Evolutionary conservation across 805 yeast species (phyloP), one percentile per base, ranked within the genome.

Genomic region (Kodamaea fukazawae): DNA sequence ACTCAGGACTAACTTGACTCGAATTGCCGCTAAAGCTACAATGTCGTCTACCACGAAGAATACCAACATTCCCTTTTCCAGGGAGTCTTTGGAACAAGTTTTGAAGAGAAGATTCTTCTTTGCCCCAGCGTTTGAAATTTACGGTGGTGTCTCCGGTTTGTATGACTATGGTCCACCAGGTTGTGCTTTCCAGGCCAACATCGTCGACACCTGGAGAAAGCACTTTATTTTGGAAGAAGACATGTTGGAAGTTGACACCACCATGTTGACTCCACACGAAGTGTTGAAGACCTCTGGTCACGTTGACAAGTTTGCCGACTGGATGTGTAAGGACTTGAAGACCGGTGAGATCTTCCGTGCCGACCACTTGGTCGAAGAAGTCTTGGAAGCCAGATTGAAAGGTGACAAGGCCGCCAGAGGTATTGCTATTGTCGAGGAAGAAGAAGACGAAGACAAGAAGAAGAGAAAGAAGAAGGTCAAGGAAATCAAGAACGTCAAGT

Each of bases 161-260:
- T 93, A 87, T 65, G 99, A 93, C 65, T 93, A 90, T 61, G 99
- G 99, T 71, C 99, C 99, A 48, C 97, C 99, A 63, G 99, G 99
- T 47, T 91, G 98, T 73, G 95, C 98, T 9, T 79, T 93, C 68
- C 98, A 91, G 73, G 96, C 97, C 56, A 91, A 93, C 65, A 76
- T 93, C 47, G 73, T 93, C 46, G 99, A 95, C 59, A 76, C 79
- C 36, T 93, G 99, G 99, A 85, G 98, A 74, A 91, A 90, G 65
- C 99, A 93, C 69, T 93, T 93, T 63, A 82, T 93, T 46, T 73
- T 95, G 51, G 98, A 93, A 69, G 99, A 93, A 71, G 98, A 93
- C 60, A 93, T 93, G 98, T 77, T 90, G 59, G 99, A 93, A 70
- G 97, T 93, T 46, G 99, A 95, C 72, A 83, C 95, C 67, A 88